phyloP scores from a whole-genome alignment of 148 eudicot species.

The Limonium bicolor region DNA sequence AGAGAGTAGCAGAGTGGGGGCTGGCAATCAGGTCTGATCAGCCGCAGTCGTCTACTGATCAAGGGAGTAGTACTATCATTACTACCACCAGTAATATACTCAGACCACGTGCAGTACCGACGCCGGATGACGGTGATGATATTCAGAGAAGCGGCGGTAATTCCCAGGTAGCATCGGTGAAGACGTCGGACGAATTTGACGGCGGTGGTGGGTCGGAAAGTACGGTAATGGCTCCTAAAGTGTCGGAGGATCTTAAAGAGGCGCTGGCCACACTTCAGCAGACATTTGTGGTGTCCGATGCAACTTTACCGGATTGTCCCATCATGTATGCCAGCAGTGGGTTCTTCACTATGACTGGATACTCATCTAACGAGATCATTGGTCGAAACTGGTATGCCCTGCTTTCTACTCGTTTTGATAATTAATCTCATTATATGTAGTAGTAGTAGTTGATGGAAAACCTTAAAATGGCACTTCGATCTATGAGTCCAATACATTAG shows the following conservation, averaged over 20 bases:
- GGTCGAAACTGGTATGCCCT: slow-evolving; percentile 90
- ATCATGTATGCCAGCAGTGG: slow-evolving; percentile 93
- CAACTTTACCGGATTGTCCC: slow-evolving; percentile 85
- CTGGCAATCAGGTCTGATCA: slow-evolving; percentile 14
- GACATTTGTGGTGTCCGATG: slow-evolving; percentile 95
- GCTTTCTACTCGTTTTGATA: too few relatives aligned
- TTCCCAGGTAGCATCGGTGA: slow-evolving; percentile 2
- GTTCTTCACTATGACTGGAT: slow-evolving; percentile 87
- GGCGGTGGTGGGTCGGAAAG: too few relatives aligned
- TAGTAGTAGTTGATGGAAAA: too few relatives aligned
- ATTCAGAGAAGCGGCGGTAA: slow-evolving; percentile 9
- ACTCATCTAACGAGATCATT: slow-evolving; percentile 65
- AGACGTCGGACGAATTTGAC: slow-evolving; percentile 51
- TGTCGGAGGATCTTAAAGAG: slow-evolving; percentile 81
- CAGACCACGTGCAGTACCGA: slow-evolving; percentile 4
- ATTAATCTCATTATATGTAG: too few relatives aligned
- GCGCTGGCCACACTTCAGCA: slow-evolving; percentile 76
- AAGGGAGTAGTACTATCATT: not conserved
- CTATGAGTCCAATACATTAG: too few relatives aligned
- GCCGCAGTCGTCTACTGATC: too few relatives aligned
- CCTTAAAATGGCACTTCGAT: too few relatives aligned
- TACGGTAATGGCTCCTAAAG: slow-evolving; percentile 28
- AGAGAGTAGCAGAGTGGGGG: slow-evolving; percentile 67
- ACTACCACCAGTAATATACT: too few relatives aligned
- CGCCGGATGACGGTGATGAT: slow-evolving; percentile 13